Conservation (phyloP, 768 basidiomycete species). For the Suillus plorans region DNA sequence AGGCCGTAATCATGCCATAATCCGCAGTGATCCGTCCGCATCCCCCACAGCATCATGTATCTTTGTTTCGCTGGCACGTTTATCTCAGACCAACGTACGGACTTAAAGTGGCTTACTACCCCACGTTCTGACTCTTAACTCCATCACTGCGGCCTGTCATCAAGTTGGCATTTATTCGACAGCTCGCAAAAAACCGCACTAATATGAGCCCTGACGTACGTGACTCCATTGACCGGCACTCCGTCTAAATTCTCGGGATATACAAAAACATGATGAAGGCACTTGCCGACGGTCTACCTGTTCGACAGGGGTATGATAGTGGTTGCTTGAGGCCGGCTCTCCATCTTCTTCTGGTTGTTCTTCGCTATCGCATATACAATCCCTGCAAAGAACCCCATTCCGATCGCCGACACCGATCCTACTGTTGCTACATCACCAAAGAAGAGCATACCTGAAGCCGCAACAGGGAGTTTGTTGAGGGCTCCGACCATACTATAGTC, state of each 20-base stretch:
- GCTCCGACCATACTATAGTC: slow-evolving; percentile 87
- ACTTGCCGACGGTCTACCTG: slow-evolving; percentile 31
- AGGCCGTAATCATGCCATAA: slow-evolving; percentile 1
- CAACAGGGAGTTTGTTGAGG: slow-evolving; percentile 95
- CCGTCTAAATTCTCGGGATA: slow-evolving; percentile 5
- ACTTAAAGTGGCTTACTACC: slow-evolving; percentile 28
- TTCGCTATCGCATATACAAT: slow-evolving; percentile 92
- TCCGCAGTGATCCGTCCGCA: slow-evolving; percentile 6
- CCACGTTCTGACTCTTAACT: slow-evolving; percentile 19
- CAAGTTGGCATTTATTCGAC: not conserved
- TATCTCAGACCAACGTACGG: slow-evolving; percentile 19
- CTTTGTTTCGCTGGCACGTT: not conserved
- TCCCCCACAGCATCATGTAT: not conserved
- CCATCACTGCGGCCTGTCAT: slow-evolving; percentile 9
- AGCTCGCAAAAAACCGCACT: not conserved
- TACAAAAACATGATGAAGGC: not conserved
- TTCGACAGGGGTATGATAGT: slow-evolving; percentile 62
- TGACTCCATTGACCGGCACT: not conserved
- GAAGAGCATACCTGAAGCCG: slow-evolving; percentile 97
- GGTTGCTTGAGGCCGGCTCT: slow-evolving; percentile 51
- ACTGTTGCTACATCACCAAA: slow-evolving; percentile 89
- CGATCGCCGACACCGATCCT: slow-evolving; percentile 86
- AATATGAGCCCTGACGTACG: not conserved
- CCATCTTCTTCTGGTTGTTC: slow-evolving; percentile 84
- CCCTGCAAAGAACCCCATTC: slow-evolving; percentile 89